Conservation (phyloP, 768 basidiomycete genomes). For the Trametes maxima region DNA sequence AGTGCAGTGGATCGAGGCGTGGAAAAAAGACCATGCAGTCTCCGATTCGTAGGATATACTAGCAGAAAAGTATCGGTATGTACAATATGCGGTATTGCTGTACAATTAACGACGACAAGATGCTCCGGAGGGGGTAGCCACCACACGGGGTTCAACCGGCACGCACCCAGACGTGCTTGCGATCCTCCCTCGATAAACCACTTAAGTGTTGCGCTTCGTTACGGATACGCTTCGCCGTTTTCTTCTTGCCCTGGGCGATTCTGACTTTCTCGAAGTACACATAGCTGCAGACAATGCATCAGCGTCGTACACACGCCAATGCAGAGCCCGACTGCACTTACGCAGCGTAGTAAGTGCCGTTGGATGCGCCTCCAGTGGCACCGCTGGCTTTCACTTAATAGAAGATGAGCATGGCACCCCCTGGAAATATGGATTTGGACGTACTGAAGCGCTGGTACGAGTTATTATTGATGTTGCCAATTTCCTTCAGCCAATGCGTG, state of each 20-base stretch:
- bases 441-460: conserved; percentile 48
- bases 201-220: conserved; percentile 36
- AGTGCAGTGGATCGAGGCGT: conserved; percentile 82
- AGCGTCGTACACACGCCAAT: background rate
- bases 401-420: background rate
- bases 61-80: background rate
- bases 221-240: conserved; percentile 41
- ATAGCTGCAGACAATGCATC: conserved; percentile 35
- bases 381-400: conserved; percentile 45
- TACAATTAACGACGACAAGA: background rate
- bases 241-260: conserved; percentile 51
- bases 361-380: conserved; percentile 43
- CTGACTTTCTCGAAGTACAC: conserved; percentile 52
- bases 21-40: conserved; percentile 45
- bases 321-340: conserved; percentile 29
- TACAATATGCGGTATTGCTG: background rate
- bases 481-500: conserved; percentile 48
- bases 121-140: background rate
- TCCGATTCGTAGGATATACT: conserved; percentile 6
- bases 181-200: conserved; percentile 20
- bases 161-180: conserved; percentile 23
- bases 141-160: background rate
- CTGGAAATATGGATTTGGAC: conserved; percentile 17
- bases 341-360: conserved; percentile 50
- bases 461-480: conserved; percentile 49